phyloP scores from a whole-genome alignment of 257 asterid species.

The Nicotiana attenuata region DNA sequence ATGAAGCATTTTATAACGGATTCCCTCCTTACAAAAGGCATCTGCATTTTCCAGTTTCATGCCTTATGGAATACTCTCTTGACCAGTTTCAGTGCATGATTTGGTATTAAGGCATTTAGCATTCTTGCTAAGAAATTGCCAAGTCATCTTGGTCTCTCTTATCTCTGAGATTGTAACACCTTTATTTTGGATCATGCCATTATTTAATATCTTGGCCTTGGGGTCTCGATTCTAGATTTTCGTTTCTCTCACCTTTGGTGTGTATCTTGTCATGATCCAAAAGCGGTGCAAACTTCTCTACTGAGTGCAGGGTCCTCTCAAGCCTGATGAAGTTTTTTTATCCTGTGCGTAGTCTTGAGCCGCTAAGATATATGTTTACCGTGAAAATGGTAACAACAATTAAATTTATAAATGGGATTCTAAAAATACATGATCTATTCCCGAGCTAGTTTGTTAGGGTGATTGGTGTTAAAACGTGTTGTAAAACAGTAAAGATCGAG shows the following conservation, averaged over 20 bases:
- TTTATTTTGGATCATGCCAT: background rate
- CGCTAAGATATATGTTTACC: too few relatives aligned
- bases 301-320: background rate
- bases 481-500: too few relatives aligned
- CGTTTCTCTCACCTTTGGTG: background rate
- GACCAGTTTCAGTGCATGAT: background rate
- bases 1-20: background rate
- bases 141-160: background rate
- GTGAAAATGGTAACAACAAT: too few relatives aligned
- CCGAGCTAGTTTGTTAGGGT: too few relatives aligned
- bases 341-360: background rate
- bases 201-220: background rate
- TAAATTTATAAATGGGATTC: too few relatives aligned
- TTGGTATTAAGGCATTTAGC: background rate
- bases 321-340: background rate
- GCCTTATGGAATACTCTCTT: background rate
- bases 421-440: too few relatives aligned
- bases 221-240: background rate
- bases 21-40: background rate
- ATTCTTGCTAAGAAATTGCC: background rate
- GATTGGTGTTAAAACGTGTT: too few relatives aligned
- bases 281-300: background rate
- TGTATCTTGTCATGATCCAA: background rate
- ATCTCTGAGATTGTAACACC: background rate
- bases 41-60: background rate